phyloP scores from a whole-genome alignment of 306 rosid genomes.

The Astragalus membranaceus region DNA sequence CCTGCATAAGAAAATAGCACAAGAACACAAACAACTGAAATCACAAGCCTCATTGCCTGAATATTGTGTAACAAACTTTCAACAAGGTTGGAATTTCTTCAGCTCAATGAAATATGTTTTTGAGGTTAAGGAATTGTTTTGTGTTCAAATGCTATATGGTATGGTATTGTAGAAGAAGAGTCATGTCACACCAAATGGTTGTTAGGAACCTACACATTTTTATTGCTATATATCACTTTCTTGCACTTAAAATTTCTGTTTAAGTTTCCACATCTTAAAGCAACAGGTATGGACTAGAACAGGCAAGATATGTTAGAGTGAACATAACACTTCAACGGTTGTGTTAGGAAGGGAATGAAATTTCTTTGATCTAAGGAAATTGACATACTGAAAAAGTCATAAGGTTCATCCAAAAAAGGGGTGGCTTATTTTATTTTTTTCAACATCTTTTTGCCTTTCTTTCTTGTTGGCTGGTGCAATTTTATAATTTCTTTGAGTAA shows the following conservation, averaged over 20 bases:
- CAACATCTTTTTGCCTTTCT: not conserved
- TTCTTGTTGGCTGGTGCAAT: not conserved
- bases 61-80: not conserved
- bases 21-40: slow-evolving; percentile 40
- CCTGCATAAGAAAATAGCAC: slow-evolving; percentile 50
- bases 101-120: slow-evolving; percentile 1
- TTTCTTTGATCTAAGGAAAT: slow-evolving; percentile 8
- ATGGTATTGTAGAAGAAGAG: not conserved
- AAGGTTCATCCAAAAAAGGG: not conserved
- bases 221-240: slow-evolving; percentile 13
- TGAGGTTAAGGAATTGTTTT: not conserved
- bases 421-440: not conserved
- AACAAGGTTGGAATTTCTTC: not conserved
- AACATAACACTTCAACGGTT: slow-evolving; percentile 48
- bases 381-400: not conserved
- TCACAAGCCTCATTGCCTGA: slow-evolving; percentile 42
- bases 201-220: slow-evolving; percentile 31
- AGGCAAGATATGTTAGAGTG: slow-evolving; percentile 30
- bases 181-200: slow-evolving; percentile 53
- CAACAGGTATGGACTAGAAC: slow-evolving; percentile 40
- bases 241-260: slow-evolving; percentile 24
- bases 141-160: slow-evolving; percentile 1
- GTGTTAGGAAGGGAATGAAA: slow-evolving; percentile 31
- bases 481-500: not conserved
- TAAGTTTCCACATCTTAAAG: slow-evolving; percentile 68